These are phyloP conservation scores for Quercus robur DNA, from an alignment of 306 rosid genomes.

Conservation along the genomic window DNA sequence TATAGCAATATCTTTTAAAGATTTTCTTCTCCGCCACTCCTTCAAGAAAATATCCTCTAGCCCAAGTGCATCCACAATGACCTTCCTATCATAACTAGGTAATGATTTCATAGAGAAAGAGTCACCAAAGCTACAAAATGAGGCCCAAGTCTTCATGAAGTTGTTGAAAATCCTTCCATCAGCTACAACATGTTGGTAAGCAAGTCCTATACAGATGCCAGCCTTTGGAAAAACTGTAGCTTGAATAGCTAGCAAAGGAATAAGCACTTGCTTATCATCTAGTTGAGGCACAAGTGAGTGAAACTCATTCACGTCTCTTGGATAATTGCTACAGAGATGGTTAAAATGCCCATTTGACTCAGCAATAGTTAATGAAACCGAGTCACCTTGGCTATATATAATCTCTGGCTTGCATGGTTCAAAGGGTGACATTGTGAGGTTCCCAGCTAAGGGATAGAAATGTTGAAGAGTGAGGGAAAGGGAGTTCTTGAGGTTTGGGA, in stretches of 20 bases:
- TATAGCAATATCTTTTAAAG: neutral
- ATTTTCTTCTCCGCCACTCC: constrained; percentile 29
- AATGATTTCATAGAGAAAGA: neutral
- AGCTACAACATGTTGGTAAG: constrained; percentile 33
- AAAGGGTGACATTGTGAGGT: neutral
- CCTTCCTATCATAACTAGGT: constrained; percentile 29
- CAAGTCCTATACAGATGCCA: constrained; percentile 45
- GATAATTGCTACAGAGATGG: constrained; percentile 10
- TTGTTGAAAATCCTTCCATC: constrained; percentile 52
- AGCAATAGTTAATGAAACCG: constrained; percentile 19
- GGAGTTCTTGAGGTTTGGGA: constrained; percentile 48
- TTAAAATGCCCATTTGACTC: constrained; percentile 30
- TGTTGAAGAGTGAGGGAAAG: constrained; percentile 45
- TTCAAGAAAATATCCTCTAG: constrained; percentile 33
- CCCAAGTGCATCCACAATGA: constrained; percentile 31
- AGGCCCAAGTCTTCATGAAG: constrained; percentile 51
- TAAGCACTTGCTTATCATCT: neutral
- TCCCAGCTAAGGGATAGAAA: constrained; percentile 43
- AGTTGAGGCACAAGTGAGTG: constrained; percentile 32
- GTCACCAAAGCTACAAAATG: constrained; percentile 10
- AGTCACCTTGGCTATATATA: constrained; percentile 4
- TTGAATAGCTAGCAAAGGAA: constrained; percentile 43
- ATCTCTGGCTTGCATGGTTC: constrained; percentile 32
- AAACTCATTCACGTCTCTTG: constrained; percentile 22
- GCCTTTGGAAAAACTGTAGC: constrained; percentile 35